phyloP scores from a whole-genome alignment of 768 basidiomycete genomes.

The Ramaria sp. region DNA sequence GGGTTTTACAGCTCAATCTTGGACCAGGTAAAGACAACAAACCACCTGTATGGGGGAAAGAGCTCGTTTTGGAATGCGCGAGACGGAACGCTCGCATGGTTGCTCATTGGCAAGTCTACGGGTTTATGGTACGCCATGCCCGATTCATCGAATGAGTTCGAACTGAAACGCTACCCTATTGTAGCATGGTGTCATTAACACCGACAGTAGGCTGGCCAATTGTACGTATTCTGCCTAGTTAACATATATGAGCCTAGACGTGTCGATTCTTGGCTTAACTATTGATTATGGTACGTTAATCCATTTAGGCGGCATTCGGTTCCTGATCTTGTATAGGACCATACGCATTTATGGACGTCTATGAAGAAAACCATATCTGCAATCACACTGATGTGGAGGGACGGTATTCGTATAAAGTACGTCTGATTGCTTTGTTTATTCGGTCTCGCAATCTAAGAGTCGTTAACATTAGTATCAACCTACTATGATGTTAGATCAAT shows the following conservation, averaged over 20 bases:
- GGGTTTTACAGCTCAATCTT: slow-evolving; percentile 41
- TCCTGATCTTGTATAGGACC: slow-evolving; percentile 28
- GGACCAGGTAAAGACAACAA: slow-evolving; percentile 1
- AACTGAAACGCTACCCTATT: neutral
- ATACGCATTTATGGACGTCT: slow-evolving; percentile 93
- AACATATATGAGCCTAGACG: slow-evolving; percentile 17
- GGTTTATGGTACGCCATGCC: slow-evolving; percentile 48
- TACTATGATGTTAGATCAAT: slow-evolving; percentile 57
- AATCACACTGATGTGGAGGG: slow-evolving; percentile 78
- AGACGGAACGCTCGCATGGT: slow-evolving; percentile 86
- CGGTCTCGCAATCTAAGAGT: neutral
- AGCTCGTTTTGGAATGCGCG: slow-evolving; percentile 67
- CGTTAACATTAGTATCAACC: slow-evolving; percentile 48
- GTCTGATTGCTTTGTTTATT: slow-evolving; percentile 11
- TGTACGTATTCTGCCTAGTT: neutral
- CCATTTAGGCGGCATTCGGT: neutral
- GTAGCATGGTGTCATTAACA: slow-evolving; percentile 86
- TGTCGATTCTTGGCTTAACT: slow-evolving; percentile 33
- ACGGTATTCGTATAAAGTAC: slow-evolving; percentile 61
- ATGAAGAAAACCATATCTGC: slow-evolving; percentile 76
- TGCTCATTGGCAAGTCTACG: slow-evolving; percentile 91
- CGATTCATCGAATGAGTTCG: neutral
- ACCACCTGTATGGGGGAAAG: slow-evolving; percentile 56
- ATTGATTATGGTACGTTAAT: slow-evolving; percentile 40
- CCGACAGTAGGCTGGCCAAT: slow-evolving; percentile 51